These are phyloP conservation scores for Pythium coloratum DNA, from an alignment of 352 stramenopile species.

Conservation along the genomic window DNA sequence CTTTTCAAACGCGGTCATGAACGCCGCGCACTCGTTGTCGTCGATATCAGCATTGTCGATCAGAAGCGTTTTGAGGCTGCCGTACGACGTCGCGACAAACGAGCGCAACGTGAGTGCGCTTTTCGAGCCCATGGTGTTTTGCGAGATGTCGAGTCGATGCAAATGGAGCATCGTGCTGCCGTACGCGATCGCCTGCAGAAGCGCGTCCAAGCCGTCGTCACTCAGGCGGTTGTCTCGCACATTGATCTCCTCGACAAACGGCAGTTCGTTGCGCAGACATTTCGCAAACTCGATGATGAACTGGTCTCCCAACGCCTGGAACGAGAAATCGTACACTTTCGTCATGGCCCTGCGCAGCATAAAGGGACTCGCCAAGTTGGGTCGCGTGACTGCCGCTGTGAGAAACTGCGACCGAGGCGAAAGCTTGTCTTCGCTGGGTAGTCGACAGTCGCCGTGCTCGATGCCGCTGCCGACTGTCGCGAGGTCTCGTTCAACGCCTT, in stretches of 20 bases:
- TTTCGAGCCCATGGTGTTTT: conserved; percentile 64
- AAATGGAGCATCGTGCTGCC: conserved; percentile 52
- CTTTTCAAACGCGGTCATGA: conserved; percentile 82
- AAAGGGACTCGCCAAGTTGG: conserved; percentile 60
- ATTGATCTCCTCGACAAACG: conserved; percentile 76
- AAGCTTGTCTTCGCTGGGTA: conserved; percentile 47
- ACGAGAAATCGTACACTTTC: conserved; percentile 82
- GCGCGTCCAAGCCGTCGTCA: conserved; percentile 62
- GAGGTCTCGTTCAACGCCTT: conserved; percentile 35
- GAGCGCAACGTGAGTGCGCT: conserved; percentile 58
- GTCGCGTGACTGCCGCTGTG: conserved; percentile 46
- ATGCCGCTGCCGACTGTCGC: conserved; percentile 20
- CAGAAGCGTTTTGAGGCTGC: conserved; percentile 62
- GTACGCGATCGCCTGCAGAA: conserved; percentile 58
- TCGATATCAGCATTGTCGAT: conserved; percentile 88
- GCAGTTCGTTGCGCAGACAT: conserved; percentile 53
- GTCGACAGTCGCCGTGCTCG: conserved; percentile 19
- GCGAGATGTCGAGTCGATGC: conserved; percentile 61
- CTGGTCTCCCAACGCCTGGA: conserved; percentile 73
- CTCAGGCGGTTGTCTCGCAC: conserved; percentile 88
- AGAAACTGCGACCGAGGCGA: conserved; percentile 69
- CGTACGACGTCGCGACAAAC: conserved; percentile 58
- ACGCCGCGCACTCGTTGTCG: conserved; percentile 81
- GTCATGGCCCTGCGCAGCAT: conserved; percentile 59
- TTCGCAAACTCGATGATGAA: conserved; percentile 68